Evolutionary conservation across 2,329 filamentous ascomycete species (phyloP).

Genomic region (Pseudopithomyces chartarum): DNA sequence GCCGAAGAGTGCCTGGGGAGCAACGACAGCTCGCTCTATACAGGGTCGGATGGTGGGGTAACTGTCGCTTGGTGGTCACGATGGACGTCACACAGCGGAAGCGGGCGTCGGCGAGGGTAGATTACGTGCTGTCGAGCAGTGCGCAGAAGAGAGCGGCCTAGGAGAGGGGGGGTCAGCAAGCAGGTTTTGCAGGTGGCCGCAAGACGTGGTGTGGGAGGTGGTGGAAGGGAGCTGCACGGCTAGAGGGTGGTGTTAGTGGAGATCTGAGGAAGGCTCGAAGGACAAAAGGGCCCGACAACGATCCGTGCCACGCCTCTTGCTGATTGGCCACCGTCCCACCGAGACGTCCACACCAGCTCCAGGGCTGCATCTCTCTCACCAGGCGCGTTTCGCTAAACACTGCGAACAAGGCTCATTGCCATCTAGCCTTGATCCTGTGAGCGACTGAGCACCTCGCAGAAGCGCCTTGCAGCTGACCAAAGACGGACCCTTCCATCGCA

Average conservation of each 20-base stretch:
- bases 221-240: conserved; percentile 13
- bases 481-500: background rate
- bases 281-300: background rate
- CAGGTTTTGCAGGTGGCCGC: background rate
- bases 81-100: conserved; percentile 9
- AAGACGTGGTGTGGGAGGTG: conserved; percentile 3
- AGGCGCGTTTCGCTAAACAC: background rate
- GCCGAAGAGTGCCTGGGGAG: conserved; percentile 14
- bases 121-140: background rate
- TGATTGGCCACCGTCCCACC: conserved; percentile 29
- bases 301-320: background rate
- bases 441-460: background rate
- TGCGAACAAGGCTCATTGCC: background rate
- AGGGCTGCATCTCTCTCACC: background rate
- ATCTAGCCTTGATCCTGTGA: background rate
- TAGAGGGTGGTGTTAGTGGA: conserved; percentile 25
- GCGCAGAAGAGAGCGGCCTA: conserved; percentile 2
- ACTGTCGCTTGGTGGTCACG: conserved; percentile 1
- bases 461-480: background rate
- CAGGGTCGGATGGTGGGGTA: conserved; percentile 7
- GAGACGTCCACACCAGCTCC: conserved; percentile 21
- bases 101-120: conserved; percentile 7
- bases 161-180: background rate
- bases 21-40: conserved; percentile 18
- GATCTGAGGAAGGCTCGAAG: conserved; percentile 23